Evolutionary conservation across 495 filamentous ascomycete species (phyloP).

Genomic region (Aspergillus saccharolyticus): DNA sequence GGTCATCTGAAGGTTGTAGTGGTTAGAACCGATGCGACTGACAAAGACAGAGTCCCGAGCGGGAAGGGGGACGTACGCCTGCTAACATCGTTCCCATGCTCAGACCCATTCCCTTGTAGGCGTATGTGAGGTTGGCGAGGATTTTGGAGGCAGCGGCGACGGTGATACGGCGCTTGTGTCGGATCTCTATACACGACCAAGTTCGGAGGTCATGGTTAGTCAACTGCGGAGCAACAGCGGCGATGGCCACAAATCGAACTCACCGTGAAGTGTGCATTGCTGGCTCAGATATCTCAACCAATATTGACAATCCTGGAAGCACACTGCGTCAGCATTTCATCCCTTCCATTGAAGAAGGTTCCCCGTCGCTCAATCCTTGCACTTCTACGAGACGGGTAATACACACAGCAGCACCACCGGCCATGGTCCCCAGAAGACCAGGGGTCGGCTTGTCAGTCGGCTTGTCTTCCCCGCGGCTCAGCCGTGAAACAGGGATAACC

Average conservation of each 20-base stretch:
- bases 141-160: conserved; percentile 98
- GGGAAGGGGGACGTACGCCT: conserved; percentile 53
- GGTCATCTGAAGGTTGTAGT: conserved; percentile 46
- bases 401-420: conserved; percentile 87
- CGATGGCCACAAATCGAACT: too few relatives aligned
- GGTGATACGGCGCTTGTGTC: conserved; percentile 96
- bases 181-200: conserved; percentile 56
- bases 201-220: background rate
- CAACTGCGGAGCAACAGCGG: background rate
- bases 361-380: too few relatives aligned
- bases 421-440: conserved; percentile 92
- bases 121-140: conserved; percentile 94
- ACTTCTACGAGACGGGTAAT: background rate
- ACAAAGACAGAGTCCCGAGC: background rate
- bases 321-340: conserved; percentile 12
- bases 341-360: too few relatives aligned
- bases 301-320: conserved; percentile 86
- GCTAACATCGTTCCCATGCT: conserved; percentile 99
- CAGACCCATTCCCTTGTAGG: conserved; percentile 95
- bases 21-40: background rate
- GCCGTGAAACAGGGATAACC: conserved; percentile 64
- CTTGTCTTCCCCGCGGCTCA: conserved; percentile 46
- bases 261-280: conserved; percentile 92
- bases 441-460: conserved; percentile 70
- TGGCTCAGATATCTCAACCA: conserved; percentile 98